Evolutionary conservation across 306 rosid species (phyloP), one percentile per base, ranked within the genome.

Genomic region (Clitoria ternatea): DNA sequence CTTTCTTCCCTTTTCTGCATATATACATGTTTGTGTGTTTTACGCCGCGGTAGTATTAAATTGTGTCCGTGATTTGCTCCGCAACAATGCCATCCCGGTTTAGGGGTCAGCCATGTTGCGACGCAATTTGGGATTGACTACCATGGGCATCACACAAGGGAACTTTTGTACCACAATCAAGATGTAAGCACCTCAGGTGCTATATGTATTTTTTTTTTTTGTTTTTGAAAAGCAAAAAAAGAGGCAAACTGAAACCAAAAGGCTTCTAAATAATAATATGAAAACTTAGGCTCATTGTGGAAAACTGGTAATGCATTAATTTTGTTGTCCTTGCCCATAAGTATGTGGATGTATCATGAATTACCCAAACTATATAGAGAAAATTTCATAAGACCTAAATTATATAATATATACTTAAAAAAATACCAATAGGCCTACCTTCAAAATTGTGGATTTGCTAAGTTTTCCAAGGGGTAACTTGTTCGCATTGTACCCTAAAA

Each of bases 401-500:
- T 32, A 59, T 56, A 57, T 48, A 59, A 13, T 50, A n/a, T n/a
- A n/a, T n/a, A n/a, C n/a, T n/a, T n/a, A n/a, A n/a, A n/a, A n/a
- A 18, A 30, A 7, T 47, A 68, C 74, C 35, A 26, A 37, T 44
- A 56, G 60, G 49, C 84, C 70, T 70, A 84, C 99, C 96, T 87
- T 94, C 54, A 82, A 76, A 85, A 94, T 87, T 77, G 96, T 91
- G 77, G 96, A 82, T 86, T 85, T 94, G 85, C 99, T 89, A 53
- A 91, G 95, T 84, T 89, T 94, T 66, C 97, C 99, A 26, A 94
- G 99, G 48, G 97, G 97, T 79, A 91, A 79, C 82, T 94, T 94
- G 69, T 89, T 85, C 32, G 99, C 97, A 79, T 94, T 94, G 86
- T 94, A 94, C 70, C 96, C 99, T 94, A 61, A 61, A 79, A 63